These are phyloP conservation scores for Drechslera avenae DNA, from an alignment of 2,329 filamentous ascomycete species.

Conservation along the genomic window DNA sequence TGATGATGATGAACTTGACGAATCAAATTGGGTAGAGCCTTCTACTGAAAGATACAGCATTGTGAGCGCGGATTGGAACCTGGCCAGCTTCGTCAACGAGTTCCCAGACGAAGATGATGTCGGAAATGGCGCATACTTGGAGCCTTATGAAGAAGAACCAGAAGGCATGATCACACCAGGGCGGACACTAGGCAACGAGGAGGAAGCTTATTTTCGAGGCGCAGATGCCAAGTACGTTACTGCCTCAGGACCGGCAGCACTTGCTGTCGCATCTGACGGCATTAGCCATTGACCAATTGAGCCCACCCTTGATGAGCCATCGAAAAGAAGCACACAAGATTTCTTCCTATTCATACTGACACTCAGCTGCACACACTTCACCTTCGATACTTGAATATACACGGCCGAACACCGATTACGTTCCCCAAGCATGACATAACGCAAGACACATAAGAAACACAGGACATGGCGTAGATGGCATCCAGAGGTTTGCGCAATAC, in stretches of 20 bases:
- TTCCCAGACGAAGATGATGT: constrained; percentile 10
- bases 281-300: background rate
- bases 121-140: constrained; percentile 7
- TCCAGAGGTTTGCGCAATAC: background rate
- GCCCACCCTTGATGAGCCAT: background rate
- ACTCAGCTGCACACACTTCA: background rate
- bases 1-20: constrained; percentile 19
- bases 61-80: constrained; percentile 19
- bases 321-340: background rate
- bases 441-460: background rate
- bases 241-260: background rate
- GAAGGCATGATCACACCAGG: constrained; percentile 30
- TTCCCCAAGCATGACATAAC: background rate
- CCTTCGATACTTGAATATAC: background rate
- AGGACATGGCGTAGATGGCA: background rate
- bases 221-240: background rate
- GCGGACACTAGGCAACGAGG: constrained; percentile 6
- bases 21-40: constrained; percentile 8
- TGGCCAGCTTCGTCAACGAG: constrained; percentile 22
- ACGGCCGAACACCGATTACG: background rate
- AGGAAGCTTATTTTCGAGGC: constrained; percentile 5
- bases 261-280: background rate
- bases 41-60: constrained; percentile 22
- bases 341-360: too few relatives aligned
- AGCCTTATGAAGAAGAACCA: constrained; percentile 25